A percentile compares a stretch with the other conserved stretches of the same genome.
Evolutionary conservation across 129 eudicot genomes (phyloP).

Genomic region (Saussurea involucrata): DNA sequence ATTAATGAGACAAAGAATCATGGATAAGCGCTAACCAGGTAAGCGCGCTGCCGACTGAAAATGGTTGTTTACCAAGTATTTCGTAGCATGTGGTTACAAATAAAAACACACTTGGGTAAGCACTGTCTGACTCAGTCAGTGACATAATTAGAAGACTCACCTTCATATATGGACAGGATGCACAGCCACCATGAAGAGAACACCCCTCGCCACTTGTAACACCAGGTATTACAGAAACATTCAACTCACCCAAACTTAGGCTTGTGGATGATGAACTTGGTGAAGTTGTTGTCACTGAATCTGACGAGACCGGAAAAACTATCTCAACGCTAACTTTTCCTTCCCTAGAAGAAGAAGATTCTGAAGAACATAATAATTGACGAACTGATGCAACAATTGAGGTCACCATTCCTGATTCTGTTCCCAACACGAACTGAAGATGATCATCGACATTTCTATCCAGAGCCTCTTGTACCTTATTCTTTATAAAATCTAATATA

Average conservation of each 20-base stretch:
- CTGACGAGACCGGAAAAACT: conserved; percentile 93
- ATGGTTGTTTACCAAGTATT: background rate
- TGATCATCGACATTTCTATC: conserved; percentile 82
- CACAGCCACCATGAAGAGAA: conserved; percentile 99
- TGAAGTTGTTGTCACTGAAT: conserved; percentile 59
- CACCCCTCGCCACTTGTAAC: conserved; percentile 97
- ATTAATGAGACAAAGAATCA: background rate
- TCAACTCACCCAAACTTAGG: conserved; percentile 29
- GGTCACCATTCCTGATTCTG: conserved; percentile 99
- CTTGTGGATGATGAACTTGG: conserved; percentile 44
- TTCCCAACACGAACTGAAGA: conserved; percentile 94
- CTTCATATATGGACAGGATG: conserved; percentile 99
- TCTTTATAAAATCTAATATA: conserved; percentile 83
- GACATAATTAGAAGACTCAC: conserved; percentile 31
- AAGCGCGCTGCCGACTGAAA: background rate
- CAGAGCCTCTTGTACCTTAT: conserved; percentile 72
- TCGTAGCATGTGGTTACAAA: background rate
- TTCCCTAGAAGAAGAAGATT: conserved; percentile 37
- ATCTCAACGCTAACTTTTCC: conserved; percentile 79
- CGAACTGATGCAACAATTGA: conserved; percentile 84
- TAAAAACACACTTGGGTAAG: background rate
- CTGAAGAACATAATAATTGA: conserved; percentile 40
- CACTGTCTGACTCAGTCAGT: background rate
- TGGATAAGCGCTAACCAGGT: background rate
- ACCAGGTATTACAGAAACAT: conserved; percentile 77